Percentiles rank a stretch among this genome's conserved stretches.
Conservation (phyloP, 108 stramenopile genomes). For the Aureococcus anophagefferens region DNA sequence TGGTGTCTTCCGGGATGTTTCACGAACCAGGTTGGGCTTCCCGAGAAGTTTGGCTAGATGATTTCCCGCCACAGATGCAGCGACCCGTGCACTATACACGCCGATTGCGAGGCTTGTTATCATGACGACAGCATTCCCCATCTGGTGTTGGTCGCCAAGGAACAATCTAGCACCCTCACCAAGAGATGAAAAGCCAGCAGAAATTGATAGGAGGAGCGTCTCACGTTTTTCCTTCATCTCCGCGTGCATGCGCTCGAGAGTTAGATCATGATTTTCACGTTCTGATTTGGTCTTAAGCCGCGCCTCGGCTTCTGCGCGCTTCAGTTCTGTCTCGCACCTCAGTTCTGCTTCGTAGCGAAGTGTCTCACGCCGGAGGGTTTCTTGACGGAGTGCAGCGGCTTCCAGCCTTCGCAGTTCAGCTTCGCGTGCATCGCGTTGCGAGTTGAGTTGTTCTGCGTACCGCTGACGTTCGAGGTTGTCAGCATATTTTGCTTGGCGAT, state of each 20-base stretch:
- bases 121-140: conserved; percentile 80
- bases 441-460: neutral
- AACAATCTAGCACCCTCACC: conserved; percentile 72
- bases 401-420: too few relatives aligned
- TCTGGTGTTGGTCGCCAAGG: conserved; percentile 73
- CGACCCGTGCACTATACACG: conserved; percentile 45
- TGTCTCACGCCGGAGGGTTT: conserved; percentile 87
- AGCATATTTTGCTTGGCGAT: neutral
- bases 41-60: conserved; percentile 61
- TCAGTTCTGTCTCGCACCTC: conserved; percentile 52
- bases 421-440: neutral
- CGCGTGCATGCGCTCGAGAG: conserved; percentile 67
- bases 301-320: conserved; percentile 78
- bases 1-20: conserved; percentile 73
- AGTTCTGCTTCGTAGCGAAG: conserved; percentile 86
- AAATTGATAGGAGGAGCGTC: conserved; percentile 80
- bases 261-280: conserved; percentile 89
- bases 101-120: conserved; percentile 81
- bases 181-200: conserved; percentile 72
- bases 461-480: conserved; percentile 2
- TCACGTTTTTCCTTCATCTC: conserved; percentile 78
- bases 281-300: conserved; percentile 89
- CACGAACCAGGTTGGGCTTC: conserved; percentile 91
- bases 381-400: too few relatives aligned
- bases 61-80: neutral